Evolutionary conservation across 2,329 filamentous ascomycete species (phyloP).

Genomic region (Cyclaneusma minus): DNA sequence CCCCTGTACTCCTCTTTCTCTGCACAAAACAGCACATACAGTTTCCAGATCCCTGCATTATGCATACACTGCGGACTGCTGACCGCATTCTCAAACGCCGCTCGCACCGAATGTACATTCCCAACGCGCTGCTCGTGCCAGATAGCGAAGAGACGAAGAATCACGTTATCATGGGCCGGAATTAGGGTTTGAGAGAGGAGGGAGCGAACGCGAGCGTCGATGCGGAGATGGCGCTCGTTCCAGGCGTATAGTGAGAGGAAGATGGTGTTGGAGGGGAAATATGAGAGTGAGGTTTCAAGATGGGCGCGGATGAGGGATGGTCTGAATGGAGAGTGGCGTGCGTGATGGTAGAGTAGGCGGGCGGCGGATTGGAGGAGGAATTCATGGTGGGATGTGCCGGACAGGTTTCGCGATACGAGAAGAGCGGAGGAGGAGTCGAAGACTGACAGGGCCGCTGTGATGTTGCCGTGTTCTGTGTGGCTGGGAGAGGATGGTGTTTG

Average conservation of each 20-base stretch:
- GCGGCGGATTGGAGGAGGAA: conserved; percentile 53
- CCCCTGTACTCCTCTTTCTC: conserved; percentile 19
- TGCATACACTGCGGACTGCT: conserved; percentile 18
- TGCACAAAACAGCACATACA: conserved; percentile 33
- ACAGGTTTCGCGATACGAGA: conserved; percentile 22
- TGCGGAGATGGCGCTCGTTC: conserved; percentile 54
- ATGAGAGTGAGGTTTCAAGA: conserved; percentile 40
- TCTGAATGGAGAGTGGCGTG: conserved; percentile 48
- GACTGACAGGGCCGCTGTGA: conserved; percentile 30
- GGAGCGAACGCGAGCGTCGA: conserved; percentile 63
- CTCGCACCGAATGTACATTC: conserved; percentile 35
- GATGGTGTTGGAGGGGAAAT: conserved; percentile 62
- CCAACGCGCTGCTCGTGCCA: conserved; percentile 33
- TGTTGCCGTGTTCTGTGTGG: conserved; percentile 37
- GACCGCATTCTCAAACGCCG: conserved; percentile 37
- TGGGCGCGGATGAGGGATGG: conserved; percentile 48
- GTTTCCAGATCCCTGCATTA: conserved; percentile 31
- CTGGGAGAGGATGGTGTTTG: conserved; percentile 2
- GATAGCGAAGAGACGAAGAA: conserved; percentile 37
- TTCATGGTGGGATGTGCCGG: conserved; percentile 33
- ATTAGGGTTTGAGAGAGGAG: conserved; percentile 30
- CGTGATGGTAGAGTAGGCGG: conserved; percentile 48
- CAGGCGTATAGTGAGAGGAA: conserved; percentile 61
- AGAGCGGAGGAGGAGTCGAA: conserved; percentile 27
- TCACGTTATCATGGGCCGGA: conserved; percentile 21